Percentiles rank a stretch among this genome's conserved stretches.
Conservation (phyloP, 176 grass and related monocot genomes). For the Echinochloa phyllopogon region DNA sequence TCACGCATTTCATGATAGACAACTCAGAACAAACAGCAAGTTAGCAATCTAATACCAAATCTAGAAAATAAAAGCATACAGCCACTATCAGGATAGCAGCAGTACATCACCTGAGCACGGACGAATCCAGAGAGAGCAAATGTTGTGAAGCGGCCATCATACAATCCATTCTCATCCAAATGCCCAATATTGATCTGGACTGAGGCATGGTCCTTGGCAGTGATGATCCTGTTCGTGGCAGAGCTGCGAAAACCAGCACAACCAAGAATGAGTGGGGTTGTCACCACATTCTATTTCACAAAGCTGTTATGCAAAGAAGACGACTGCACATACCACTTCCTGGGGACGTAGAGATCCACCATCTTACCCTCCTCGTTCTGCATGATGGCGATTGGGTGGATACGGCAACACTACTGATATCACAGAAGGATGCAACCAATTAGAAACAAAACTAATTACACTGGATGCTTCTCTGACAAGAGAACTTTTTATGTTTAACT, state of each 20-base stretch:
- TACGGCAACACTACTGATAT: neutral
- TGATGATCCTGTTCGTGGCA: slow-evolving; percentile 73
- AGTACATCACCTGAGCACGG: slow-evolving; percentile 63
- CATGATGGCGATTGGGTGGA: slow-evolving; percentile 22
- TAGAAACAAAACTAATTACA: neutral
- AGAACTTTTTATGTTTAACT: neutral
- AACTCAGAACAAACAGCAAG: neutral
- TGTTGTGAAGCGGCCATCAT: slow-evolving; percentile 63
- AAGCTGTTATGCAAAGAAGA: neutral
- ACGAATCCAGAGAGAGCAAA: slow-evolving; percentile 76
- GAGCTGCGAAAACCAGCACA: slow-evolving; percentile 41
- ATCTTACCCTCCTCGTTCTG: slow-evolving; percentile 77
- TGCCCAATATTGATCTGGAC: slow-evolving; percentile 81
- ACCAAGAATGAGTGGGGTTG: neutral
- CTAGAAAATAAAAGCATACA: neutral
- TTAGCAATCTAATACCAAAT: neutral
- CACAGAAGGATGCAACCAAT: neutral
- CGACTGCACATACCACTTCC: slow-evolving; percentile 46
- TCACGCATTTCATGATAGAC: neutral
- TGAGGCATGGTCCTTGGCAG: slow-evolving; percentile 76
- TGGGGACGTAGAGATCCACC: slow-evolving; percentile 77
- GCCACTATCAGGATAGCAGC: neutral
- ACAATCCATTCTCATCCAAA: slow-evolving; percentile 75
- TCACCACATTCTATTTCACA: neutral
- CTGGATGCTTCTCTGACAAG: slow-evolving; percentile 1